These are phyloP conservation scores for Rhizopogon salebrosus DNA, from an alignment of 768 basidiomycete genomes.

Conservation along the genomic window DNA sequence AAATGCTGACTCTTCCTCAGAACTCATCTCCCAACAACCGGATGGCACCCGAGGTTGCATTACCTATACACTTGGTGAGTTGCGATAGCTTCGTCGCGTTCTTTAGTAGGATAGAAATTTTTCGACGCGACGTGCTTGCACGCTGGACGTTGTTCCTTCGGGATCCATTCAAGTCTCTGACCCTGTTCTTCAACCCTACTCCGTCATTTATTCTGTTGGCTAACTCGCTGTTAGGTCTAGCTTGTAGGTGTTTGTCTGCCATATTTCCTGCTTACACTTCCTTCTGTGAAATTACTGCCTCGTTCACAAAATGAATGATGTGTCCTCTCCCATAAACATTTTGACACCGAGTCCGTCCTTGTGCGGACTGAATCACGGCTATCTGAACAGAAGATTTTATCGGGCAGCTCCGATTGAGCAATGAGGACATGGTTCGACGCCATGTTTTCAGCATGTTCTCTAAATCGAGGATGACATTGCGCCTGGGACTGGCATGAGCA, in stretches of 20 bases:
- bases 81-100: neutral
- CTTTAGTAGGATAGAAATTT: slow-evolving; percentile 42
- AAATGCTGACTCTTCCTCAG: slow-evolving; percentile 26
- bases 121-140: slow-evolving; percentile 58
- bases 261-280: neutral
- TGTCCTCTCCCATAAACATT: neutral
- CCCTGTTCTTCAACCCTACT: slow-evolving; percentile 4
- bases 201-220: neutral
- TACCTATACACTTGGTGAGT: slow-evolving; percentile 9
- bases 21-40: neutral
- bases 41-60: too few species aligned
- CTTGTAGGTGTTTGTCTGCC: neutral
- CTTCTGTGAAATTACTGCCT: neutral
- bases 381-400: too few species aligned
- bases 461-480: too few species aligned
- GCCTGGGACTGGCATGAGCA: too few species aligned
- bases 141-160: slow-evolving; percentile 58
- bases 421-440: too few species aligned
- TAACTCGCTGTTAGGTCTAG: slow-evolving; percentile 10
- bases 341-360: too few species aligned
- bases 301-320: neutral
- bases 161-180: slow-evolving; percentile 87
- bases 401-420: too few species aligned
- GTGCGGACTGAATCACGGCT: too few species aligned
- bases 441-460: too few species aligned